Conservation (phyloP, 805 yeast genomes). For the Candida gorgasii region DNA sequence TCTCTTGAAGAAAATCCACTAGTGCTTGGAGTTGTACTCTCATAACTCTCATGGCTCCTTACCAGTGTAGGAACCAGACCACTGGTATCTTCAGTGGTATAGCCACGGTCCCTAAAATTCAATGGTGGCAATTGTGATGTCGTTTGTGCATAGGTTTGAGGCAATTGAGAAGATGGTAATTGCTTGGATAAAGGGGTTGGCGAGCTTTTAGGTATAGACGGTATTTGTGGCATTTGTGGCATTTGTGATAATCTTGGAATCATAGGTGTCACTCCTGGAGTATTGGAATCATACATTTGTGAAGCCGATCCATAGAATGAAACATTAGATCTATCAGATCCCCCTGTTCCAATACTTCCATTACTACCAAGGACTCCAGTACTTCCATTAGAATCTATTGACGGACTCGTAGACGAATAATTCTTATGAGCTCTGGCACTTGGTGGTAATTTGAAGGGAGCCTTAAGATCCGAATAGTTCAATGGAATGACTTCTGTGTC, state of each 20-base stretch:
- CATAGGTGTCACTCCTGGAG: neutral
- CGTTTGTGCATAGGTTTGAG: too few relatives aligned
- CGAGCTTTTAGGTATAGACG: too few relatives aligned
- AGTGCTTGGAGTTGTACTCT: neutral
- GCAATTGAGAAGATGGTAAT: too few relatives aligned
- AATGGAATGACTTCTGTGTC: slow-evolving; percentile 7
- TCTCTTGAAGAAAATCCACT: neutral
- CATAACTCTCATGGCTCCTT: neutral
- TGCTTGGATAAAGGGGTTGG: too few relatives aligned
- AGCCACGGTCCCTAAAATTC: neutral
- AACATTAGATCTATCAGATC: too few relatives aligned
- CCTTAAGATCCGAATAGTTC: slow-evolving; percentile 3
- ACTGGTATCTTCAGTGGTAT: neutral
- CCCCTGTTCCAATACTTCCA: too few relatives aligned
- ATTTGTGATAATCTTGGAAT: neutral
- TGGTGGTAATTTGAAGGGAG: slow-evolving; percentile 1
- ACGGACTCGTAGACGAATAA: too few relatives aligned
- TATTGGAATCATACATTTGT: too few relatives aligned
- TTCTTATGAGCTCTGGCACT: neutral
- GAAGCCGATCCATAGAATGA: too few relatives aligned
- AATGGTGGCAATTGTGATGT: slow-evolving; percentile 2
- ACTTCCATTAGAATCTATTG: too few relatives aligned
- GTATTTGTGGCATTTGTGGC: too few relatives aligned
- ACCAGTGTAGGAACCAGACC: neutral
- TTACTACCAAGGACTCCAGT: too few relatives aligned